A percentile compares a stretch with the other conserved stretches of the same genome.
These are phyloP conservation scores for Mortierella antarctica DNA, from an alignment of 192 early-diverging fungal genomes.

Conservation along the genomic window DNA sequence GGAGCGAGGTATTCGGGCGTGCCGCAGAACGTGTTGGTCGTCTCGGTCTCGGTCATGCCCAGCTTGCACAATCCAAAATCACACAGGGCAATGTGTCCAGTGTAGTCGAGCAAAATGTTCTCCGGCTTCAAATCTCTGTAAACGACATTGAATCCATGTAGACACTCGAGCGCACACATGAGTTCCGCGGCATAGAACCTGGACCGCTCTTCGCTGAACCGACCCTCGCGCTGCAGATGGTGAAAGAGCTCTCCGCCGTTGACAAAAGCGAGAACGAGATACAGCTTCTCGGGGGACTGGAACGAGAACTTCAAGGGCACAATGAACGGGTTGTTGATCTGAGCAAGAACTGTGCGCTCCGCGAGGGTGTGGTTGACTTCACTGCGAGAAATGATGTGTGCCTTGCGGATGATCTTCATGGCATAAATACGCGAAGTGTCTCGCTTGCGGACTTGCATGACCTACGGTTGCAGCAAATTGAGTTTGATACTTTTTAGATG, in stretches of 20 bases:
- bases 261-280: slow-evolving; percentile 95
- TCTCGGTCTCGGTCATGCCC: slow-evolving; percentile 93
- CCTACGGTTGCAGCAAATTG: slow-evolving; percentile 38
- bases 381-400: slow-evolving; percentile 91
- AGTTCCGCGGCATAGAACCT: slow-evolving; percentile 96
- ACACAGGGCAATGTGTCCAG: slow-evolving; percentile 92
- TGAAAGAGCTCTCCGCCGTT: slow-evolving; percentile 98
- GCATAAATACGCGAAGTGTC: slow-evolving; percentile 96
- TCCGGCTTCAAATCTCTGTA: slow-evolving; percentile 94
- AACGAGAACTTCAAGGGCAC: slow-evolving; percentile 95
- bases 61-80: slow-evolving; percentile 96
- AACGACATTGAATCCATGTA: slow-evolving; percentile 92
- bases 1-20: slow-evolving; percentile 98
- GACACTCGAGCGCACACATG: slow-evolving; percentile 88
- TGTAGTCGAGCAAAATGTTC: slow-evolving; percentile 94
- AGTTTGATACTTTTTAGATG: no score
- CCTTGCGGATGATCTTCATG: slow-evolving; percentile 96
- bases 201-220: slow-evolving; percentile 88
- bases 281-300: slow-evolving; percentile 94
- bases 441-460: slow-evolving; percentile 92
- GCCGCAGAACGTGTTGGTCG: slow-evolving; percentile 95
- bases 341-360: slow-evolving; percentile 90
- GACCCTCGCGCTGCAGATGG: slow-evolving; percentile 89
- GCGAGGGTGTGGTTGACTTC: slow-evolving; percentile 97
- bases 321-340: slow-evolving; percentile 93